Percentiles rank a stretch among this genome's conserved stretches.
Conservation (phyloP, 23 red algal species). For the Gracilariopsis chorda region DNA sequence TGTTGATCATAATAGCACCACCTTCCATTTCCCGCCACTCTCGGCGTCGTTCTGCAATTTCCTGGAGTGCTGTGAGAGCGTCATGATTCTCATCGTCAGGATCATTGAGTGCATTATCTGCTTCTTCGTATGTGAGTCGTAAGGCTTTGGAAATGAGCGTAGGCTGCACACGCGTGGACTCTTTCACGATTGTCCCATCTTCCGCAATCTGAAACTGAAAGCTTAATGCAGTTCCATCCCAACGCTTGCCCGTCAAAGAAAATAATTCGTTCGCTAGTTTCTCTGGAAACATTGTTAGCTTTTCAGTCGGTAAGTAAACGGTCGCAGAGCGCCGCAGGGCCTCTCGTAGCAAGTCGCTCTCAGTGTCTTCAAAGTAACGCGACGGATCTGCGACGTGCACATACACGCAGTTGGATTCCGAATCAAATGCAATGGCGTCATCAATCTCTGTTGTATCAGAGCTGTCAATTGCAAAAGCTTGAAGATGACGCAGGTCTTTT, state of each 20-base stretch:
- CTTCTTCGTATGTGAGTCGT: constrained; percentile 62
- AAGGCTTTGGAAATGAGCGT: constrained; percentile 39
- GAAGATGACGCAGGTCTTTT: constrained; percentile 51
- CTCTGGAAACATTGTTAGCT: constrained; percentile 78
- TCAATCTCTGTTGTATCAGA: constrained; percentile 78
- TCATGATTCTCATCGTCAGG: not conserved
- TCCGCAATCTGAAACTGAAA: constrained; percentile 68
- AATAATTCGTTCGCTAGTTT: constrained; percentile 51
- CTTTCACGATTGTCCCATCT: constrained; percentile 52
- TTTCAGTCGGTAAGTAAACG: constrained; percentile 70
- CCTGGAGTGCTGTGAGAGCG: not conserved
- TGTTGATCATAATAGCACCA: constrained; percentile 60
- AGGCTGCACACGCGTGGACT: constrained; percentile 16
- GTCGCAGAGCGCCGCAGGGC: constrained; percentile 56
- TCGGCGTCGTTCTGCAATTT: constrained; percentile 23
- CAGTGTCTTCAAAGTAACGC: constrained; percentile 16
- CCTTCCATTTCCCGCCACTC: constrained; percentile 52
- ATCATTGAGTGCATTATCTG: not conserved
- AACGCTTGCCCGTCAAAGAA: constrained; percentile 32
- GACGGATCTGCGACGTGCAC: constrained; percentile 79
- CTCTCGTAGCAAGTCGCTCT: constrained; percentile 32
- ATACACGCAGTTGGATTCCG: constrained; percentile 50
- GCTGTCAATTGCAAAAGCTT: constrained; percentile 69
- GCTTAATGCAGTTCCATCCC: constrained; percentile 56
- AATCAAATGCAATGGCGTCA: constrained; percentile 78